Evolutionary conservation across 139 green algal genomes (phyloP).

Genomic region (Chlamydomonas asymmetrica): DNA sequence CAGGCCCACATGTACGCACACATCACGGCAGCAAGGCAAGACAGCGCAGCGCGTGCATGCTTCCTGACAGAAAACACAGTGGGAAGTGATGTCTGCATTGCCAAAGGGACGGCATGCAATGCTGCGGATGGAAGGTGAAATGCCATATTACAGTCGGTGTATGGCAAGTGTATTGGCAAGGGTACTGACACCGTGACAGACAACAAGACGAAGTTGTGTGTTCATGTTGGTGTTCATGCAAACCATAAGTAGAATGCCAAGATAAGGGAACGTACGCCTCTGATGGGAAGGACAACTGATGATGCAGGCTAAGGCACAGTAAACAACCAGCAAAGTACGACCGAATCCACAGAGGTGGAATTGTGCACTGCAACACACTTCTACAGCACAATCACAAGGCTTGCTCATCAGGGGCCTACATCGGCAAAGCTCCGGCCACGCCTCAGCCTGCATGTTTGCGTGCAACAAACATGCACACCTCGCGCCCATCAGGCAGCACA

Average conservation of each 20-base stretch:
- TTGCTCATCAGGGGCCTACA: too few relatives aligned
- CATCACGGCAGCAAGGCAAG: background rate
- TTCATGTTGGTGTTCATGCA: too few relatives aligned
- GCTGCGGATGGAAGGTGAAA: background rate
- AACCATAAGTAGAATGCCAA: too few relatives aligned
- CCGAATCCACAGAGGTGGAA: background rate
- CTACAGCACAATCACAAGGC: background rate
- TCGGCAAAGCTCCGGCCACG: background rate
- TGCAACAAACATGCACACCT: conserved; percentile 39
- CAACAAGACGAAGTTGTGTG: too few relatives aligned
- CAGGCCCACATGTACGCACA: background rate
- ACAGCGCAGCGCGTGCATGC: background rate
- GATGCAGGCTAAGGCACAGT: too few relatives aligned
- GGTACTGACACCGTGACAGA: background rate
- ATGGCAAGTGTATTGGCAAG: background rate
- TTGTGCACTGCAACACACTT: background rate
- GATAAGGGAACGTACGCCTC: too few relatives aligned
- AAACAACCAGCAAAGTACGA: background rate
- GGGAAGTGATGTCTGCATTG: background rate
- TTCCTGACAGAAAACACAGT: background rate
- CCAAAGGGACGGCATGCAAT: background rate
- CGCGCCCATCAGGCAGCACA: conserved; percentile 10
- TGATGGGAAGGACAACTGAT: too few relatives aligned
- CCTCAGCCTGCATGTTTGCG: background rate
- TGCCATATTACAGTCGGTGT: background rate